Conservation (phyloP, 2,329 filamentous ascomycete genomes). For the Calonectria crousiana region DNA sequence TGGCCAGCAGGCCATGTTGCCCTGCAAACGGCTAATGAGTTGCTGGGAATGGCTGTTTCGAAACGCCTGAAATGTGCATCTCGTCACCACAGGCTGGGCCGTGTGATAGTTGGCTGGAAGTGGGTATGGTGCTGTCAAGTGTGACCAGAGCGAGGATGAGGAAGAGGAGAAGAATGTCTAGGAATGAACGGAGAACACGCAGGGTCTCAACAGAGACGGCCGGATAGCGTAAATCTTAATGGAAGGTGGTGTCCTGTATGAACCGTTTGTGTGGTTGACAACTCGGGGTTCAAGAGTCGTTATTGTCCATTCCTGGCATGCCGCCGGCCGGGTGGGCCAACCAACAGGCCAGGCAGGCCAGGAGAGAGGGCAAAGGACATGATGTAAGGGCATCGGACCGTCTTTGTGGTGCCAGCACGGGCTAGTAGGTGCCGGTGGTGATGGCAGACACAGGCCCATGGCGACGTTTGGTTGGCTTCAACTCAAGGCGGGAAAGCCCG, state of each 20-base stretch:
- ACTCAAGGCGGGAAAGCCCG: slow-evolving; percentile 5
- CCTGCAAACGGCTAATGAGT: not conserved
- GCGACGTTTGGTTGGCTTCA: not conserved
- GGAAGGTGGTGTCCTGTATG: not conserved
- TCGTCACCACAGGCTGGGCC: not conserved
- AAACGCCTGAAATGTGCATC: not conserved
- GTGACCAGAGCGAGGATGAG: not conserved
- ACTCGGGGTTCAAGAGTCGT: not conserved
- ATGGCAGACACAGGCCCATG: not conserved
- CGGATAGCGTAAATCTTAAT: slow-evolving; percentile 3
- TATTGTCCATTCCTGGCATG: not conserved
- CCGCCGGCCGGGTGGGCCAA: not conserved
- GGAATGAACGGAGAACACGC: not conserved
- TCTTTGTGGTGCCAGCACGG: not conserved
- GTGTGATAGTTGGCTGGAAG: not conserved
- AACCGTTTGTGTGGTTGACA: not conserved
- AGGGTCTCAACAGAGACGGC: not conserved
- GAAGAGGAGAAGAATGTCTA: not conserved
- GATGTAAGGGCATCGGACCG: not conserved
- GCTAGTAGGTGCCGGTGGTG: not conserved
- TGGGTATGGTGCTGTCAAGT: not conserved
- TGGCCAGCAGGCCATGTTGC: not conserved
- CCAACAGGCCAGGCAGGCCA: not conserved
- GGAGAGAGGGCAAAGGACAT: not conserved
- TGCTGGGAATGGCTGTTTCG: not conserved